A percentile compares a stretch with the other conserved stretches of the same genome.
Conservation (phyloP, 1,284 basidiomycete genomes). For the Papiliotrema laurentii region DNA sequence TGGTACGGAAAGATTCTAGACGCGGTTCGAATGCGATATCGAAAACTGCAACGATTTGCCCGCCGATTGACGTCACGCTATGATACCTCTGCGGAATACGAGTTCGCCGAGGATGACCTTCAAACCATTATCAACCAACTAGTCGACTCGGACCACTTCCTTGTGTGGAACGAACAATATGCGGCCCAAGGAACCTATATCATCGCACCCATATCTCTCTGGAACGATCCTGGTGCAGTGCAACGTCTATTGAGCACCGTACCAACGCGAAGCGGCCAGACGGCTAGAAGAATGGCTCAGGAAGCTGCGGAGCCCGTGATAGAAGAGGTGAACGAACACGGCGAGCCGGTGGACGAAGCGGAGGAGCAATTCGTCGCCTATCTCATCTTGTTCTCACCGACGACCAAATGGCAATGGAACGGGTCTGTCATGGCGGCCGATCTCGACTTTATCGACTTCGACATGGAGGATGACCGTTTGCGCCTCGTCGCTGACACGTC, state of each 20-base stretch:
- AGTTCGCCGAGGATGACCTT: conserved; percentile 72
- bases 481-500: conserved; percentile 85
- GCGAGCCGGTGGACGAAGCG: conserved; percentile 50
- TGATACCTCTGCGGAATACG: conserved; percentile 93
- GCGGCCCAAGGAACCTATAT: conserved; percentile 94
- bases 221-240: conserved; percentile 75
- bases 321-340: conserved; percentile 51
- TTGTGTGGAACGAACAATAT: conserved; percentile 85
- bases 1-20: conserved; percentile 96
- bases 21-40: conserved; percentile 83
- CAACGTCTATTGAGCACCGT: conserved; percentile 63
- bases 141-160: conserved; percentile 83
- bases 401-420: conserved; percentile 87
- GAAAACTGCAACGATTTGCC: conserved; percentile 90
- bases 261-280: background rate
- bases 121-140: conserved; percentile 76
- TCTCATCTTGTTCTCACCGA: conserved; percentile 80
- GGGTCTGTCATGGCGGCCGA: conserved; percentile 69
- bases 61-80: conserved; percentile 78
- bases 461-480: conserved; percentile 74
- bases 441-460: conserved; percentile 67
- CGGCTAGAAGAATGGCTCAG: background rate
- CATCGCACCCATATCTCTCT: conserved; percentile 76
- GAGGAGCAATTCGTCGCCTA: conserved; percentile 56
- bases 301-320: conserved; percentile 52